These are phyloP conservation scores for Lycium ferocissimum DNA, from an alignment of 257 asterid species.

Conservation along the genomic window DNA sequence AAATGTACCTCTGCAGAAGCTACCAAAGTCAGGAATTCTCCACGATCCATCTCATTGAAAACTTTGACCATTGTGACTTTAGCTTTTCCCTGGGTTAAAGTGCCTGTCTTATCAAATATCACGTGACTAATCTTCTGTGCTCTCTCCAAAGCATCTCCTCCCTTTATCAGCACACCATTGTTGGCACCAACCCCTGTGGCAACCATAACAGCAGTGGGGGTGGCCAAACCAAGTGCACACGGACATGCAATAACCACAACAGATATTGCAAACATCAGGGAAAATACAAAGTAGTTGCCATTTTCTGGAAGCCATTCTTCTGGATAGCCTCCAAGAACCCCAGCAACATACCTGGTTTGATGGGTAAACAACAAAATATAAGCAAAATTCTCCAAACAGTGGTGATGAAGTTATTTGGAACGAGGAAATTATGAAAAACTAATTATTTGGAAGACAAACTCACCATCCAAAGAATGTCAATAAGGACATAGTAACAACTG, in stretches of 20 bases:
- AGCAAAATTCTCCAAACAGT: conserved; percentile 5
- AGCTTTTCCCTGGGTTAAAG: conserved; percentile 98
- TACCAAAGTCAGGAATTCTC: conserved; percentile 88
- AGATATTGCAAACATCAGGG: conserved; percentile 97
- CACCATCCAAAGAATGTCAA: conserved; percentile 92
- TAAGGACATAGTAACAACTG: conserved; percentile 70
- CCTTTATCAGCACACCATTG: conserved; percentile 97
- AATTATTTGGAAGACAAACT: conserved; percentile 38
- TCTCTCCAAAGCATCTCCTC: conserved; percentile 97
- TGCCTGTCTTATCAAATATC: conserved; percentile 95
- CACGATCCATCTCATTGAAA: conserved; percentile 90
- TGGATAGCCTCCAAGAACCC: conserved; percentile 85
- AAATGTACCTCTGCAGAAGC: conserved; percentile 96
- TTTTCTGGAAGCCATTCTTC: conserved; percentile 84
- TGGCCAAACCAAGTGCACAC: conserved; percentile 99
- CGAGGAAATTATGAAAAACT: not conserved
- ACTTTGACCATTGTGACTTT: conserved; percentile 78
- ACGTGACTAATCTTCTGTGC: conserved; percentile 88
- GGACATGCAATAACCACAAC: conserved; percentile 98
- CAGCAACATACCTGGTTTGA: conserved; percentile 74
- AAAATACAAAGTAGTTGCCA: conserved; percentile 82
- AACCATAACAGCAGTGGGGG: conserved; percentile 99
- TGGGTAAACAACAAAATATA: conserved; percentile 15
- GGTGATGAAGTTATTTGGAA: conserved; percentile 13
- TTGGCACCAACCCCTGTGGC: conserved; percentile 99